Percentiles rank a stretch among this genome's conserved stretches.
Evolutionary conservation across 2,329 filamentous ascomycete genomes (phyloP).

Genomic region (Paecilomyces niveus): DNA sequence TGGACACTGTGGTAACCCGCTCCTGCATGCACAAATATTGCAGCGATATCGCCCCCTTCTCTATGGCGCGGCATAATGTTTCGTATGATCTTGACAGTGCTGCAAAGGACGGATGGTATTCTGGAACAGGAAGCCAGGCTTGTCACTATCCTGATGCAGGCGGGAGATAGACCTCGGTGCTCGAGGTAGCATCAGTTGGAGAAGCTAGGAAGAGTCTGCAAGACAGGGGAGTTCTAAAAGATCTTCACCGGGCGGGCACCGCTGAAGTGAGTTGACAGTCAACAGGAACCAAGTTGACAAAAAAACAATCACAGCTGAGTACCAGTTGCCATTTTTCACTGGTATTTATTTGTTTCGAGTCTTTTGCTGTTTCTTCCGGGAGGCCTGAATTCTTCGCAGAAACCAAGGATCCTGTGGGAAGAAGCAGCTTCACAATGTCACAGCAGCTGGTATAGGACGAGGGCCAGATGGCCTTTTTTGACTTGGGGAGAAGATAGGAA

Average conservation of each 20-base stretch:
- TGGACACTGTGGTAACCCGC: slow-evolving; percentile 86
- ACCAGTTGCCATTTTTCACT: background rate
- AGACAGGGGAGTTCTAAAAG: background rate
- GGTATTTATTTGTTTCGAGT: background rate
- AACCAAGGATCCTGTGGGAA: background rate
- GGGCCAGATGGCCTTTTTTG: background rate
- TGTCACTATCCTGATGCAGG: background rate
- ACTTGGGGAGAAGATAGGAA: background rate
- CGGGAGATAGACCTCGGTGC: background rate
- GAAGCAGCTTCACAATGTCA: background rate
- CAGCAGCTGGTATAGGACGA: background rate
- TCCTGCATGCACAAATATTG: slow-evolving; percentile 92
- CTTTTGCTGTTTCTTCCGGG: background rate
- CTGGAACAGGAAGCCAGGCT: background rate
- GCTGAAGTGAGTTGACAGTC: background rate
- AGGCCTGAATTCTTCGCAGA: background rate
- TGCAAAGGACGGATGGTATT: background rate
- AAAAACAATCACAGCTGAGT: background rate
- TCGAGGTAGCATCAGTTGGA: background rate
- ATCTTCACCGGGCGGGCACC: background rate
- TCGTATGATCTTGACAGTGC: background rate
- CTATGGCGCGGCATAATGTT: slow-evolving; percentile 28
- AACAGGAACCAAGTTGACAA: background rate
- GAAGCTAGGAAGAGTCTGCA: background rate
- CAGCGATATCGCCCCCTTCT: slow-evolving; percentile 49